phyloP scores from a whole-genome alignment of 176 grass and related monocot species.

The Carex scoparia region DNA sequence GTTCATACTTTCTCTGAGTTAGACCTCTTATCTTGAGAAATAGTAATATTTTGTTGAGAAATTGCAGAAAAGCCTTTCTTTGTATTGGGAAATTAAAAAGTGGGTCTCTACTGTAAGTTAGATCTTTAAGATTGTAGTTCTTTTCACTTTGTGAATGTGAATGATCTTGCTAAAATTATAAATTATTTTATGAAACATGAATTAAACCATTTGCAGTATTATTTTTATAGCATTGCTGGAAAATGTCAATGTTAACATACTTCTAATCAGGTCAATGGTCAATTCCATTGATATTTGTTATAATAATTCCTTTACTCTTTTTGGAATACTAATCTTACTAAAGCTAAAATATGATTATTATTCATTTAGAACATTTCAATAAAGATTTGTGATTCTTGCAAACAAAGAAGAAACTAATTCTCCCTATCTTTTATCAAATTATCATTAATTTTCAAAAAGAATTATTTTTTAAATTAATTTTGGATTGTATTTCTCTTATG shows the following conservation, averaged over 20 bases:
- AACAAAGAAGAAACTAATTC: not conserved
- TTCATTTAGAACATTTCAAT: not conserved
- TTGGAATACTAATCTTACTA: not conserved
- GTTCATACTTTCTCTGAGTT: not conserved
- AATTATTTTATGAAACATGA: not conserved
- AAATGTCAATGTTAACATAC: not conserved
- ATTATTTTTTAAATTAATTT: not conserved
- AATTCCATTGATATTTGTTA: not conserved
- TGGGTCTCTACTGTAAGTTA: not conserved
- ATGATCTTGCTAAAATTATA: not conserved
- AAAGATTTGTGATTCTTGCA: not conserved
- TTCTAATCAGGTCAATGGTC: not conserved
- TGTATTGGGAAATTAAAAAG: not conserved
- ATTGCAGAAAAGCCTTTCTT: not conserved
- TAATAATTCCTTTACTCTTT: constrained; percentile 4
- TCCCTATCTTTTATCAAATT: not conserved
- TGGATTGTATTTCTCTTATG: constrained; percentile 8
- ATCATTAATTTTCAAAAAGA: not conserved
- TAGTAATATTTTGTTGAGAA: not conserved
- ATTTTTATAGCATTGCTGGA: not conserved
- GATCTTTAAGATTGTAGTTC: not conserved
- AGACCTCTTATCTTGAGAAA: not conserved
- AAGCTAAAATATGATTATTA: not conserved
- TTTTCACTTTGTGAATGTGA: not conserved
- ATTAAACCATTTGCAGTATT: not conserved